Evolutionary conservation across 345 rosid species (phyloP).

Genomic region (Syzygium aromaticum): DNA sequence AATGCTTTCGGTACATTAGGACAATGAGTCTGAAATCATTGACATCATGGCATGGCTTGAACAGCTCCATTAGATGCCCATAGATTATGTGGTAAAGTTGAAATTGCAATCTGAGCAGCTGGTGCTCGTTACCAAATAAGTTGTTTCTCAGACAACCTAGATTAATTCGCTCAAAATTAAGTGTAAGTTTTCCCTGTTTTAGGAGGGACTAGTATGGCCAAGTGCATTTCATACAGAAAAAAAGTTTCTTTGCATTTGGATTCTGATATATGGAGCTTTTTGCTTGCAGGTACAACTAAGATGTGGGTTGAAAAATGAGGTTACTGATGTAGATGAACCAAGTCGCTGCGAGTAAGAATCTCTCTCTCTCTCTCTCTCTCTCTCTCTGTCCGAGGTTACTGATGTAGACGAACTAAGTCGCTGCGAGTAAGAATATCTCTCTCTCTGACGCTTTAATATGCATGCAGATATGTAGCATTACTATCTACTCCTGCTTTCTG

Average conservation of each 20-base stretch:
- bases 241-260: background rate
- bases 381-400: constrained; percentile 30
- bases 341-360: constrained; percentile 94
- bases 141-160: background rate
- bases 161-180: background rate
- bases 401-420: constrained; percentile 98
- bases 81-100: background rate
- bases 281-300: constrained; percentile 62
- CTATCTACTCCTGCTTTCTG: constrained; percentile 41
- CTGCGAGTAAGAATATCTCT: constrained; percentile 63
- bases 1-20: background rate
- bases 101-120: background rate
- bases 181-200: background rate
- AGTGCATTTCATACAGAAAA: background rate
- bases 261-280: background rate
- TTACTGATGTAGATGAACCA: constrained; percentile 86
- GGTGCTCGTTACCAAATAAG: background rate
- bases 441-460: background rate
- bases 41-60: background rate
- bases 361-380: background rate
- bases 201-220: background rate
- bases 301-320: constrained; percentile 82
- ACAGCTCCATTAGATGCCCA: background rate
- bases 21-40: background rate
- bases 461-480: constrained; percentile 58